These are phyloP conservation scores for Cyanophora paradoxa DNA, from an alignment of 78 protist species.

Conservation along the genomic window DNA sequence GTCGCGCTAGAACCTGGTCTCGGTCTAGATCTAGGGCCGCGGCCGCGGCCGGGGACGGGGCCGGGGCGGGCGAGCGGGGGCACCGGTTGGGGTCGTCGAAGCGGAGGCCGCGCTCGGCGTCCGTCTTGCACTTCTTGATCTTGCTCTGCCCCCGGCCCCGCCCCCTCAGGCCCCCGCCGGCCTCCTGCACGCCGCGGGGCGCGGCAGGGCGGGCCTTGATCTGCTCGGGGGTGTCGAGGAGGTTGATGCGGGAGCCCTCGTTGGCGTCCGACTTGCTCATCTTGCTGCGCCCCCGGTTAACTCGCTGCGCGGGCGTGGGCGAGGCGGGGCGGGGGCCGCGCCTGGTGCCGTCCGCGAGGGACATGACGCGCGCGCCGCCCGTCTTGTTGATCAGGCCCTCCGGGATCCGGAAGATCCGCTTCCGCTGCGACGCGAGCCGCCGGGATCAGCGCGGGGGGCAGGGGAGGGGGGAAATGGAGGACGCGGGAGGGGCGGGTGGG, in stretches of 20 bases:
- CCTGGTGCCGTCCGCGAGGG: neutral
- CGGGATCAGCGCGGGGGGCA: too few relatives aligned
- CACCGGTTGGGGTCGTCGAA: slow-evolving; percentile 1
- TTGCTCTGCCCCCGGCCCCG: too few relatives aligned
- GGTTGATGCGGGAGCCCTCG: slow-evolving; percentile 34
- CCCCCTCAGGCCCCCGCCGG: too few relatives aligned
- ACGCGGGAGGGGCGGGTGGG: too few relatives aligned
- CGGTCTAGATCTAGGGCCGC: too few relatives aligned
- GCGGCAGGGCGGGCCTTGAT: neutral
- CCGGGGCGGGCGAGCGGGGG: too few relatives aligned
- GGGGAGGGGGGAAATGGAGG: too few relatives aligned
- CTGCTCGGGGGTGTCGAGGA: slow-evolving; percentile 22
- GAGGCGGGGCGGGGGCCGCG: neutral
- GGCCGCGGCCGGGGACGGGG: neutral
- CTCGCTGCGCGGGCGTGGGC: too few relatives aligned
- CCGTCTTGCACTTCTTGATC: slow-evolving; percentile 30
- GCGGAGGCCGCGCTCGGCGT: neutral
- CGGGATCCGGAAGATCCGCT: neutral
- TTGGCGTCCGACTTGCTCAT: neutral
- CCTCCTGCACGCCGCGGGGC: neutral
- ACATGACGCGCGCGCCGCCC: slow-evolving; percentile 5
- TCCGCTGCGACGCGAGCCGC: neutral
- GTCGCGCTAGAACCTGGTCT: too few relatives aligned
- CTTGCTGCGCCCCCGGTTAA: neutral
- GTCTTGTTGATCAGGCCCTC: neutral